Base-by-base conservation (phyloP, 163 green algal genomes). In the Prototheca cutis region DNA sequence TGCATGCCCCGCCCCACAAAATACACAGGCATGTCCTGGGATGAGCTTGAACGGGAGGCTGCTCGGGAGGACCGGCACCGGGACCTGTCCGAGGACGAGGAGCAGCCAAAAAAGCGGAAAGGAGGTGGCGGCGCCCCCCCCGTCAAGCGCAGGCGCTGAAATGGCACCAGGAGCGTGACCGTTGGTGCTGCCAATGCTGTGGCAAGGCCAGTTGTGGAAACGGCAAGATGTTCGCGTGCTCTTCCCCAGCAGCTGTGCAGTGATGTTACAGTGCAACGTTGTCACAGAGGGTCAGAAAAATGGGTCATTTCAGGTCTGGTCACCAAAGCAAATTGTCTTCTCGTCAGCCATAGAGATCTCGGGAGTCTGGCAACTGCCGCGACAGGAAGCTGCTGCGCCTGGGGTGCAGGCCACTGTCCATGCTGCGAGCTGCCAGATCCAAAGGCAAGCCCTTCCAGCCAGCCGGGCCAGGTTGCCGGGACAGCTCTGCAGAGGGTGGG, bases 21-120 rank as follows among this genome's bases (percentile, higher is more conserved):
- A n/a, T n/a, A n/a, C 36, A 10, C 62, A 70, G 65, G 84, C 61
- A 69, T 88, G 66, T 76, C 79, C 48, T 94, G 87, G 84, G 83
- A 91, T 29, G 79, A 94, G 55, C 56, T 95, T 63, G 87, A 95
- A 70, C 68, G 84, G 52, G 72, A 95, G 65, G 87, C 84, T 0
- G 28, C 42, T 13, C 39, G 49, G 6, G 72, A 71, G 29, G 80
- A 87, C 59, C 49, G 59, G 45, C 60, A 76, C 47, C 58, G 56
- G 24, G 53, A 61, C 6, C 70, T 55, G 15, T 70, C 66, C 15
- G 71, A 74, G 3, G 69, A 72, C n/a, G 76, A 80, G 7, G 68
- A 75, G 28, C 39, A 30, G 53, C 18, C 40, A 6, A 48, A 40
- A 2, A 67, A 68, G 48, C 25, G 48, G 19, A 72, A 71, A n/a